These are phyloP conservation scores for Dillenia suffruticosa DNA, from an alignment of 164 flowering plant genomes.

Conservation along the genomic window DNA sequence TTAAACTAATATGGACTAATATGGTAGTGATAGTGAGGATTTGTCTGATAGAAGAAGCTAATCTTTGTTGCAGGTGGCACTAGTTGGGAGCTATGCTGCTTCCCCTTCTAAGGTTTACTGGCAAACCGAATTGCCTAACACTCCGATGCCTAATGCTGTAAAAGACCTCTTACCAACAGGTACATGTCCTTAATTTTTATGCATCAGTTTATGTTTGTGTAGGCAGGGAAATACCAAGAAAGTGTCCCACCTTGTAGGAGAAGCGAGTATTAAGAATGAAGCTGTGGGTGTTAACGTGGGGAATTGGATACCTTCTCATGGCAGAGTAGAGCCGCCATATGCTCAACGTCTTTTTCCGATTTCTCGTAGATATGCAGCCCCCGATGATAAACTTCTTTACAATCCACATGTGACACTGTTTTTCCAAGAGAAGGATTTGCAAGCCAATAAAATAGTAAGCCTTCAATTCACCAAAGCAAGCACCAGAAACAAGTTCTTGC, in stretches of 20 bases:
- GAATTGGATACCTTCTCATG: too few relatives aligned
- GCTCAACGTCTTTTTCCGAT: slow-evolving; percentile 10
- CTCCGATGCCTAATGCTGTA: slow-evolving; percentile 32
- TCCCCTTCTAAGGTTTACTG: slow-evolving; percentile 31
- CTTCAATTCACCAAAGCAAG: slow-evolving; percentile 21
- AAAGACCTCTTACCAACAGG: slow-evolving; percentile 23
- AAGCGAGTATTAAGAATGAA: slow-evolving; percentile 8
- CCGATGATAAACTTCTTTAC: slow-evolving; percentile 19
- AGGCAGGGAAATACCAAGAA: slow-evolving; percentile 10
- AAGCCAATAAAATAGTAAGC: slow-evolving; percentile 12
- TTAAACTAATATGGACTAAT: neutral
- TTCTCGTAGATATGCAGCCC: slow-evolving; percentile 12
- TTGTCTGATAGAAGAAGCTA: neutral
- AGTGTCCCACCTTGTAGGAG: slow-evolving; percentile 7
- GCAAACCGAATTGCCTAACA: slow-evolving; percentile 30
- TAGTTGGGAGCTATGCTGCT: slow-evolving; percentile 21
- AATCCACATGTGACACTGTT: slow-evolving; percentile 23
- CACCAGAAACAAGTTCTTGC: slow-evolving; percentile 25
- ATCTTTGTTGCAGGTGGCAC: slow-evolving; percentile 17
- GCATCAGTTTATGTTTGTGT: neutral
- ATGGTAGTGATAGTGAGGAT: neutral
- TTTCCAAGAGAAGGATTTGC: slow-evolving; percentile 30
- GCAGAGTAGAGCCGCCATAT: slow-evolving; percentile 4
- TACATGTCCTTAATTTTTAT: neutral
- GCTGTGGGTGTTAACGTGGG: slow-evolving; percentile 14